Evolutionary conservation across 2,329 filamentous ascomycete species (phyloP).

Genomic region (Dothistroma septosporum): DNA sequence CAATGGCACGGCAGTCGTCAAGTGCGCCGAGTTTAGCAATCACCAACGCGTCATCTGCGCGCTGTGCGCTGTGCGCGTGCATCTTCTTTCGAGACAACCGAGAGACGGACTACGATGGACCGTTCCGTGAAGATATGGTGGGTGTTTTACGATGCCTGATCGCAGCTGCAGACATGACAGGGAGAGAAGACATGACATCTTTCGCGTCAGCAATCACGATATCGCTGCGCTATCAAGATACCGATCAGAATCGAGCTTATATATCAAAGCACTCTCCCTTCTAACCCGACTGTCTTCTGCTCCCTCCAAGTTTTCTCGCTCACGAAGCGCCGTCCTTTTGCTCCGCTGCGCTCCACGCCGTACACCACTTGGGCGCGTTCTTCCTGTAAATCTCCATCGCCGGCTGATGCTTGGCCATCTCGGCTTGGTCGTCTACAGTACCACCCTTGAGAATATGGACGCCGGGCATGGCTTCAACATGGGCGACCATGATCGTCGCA

Average conservation of each 20-base stretch:
- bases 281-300: background rate
- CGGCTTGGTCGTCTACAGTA: conserved; percentile 30
- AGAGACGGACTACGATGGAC: background rate
- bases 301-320: background rate
- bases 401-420: conserved; percentile 24
- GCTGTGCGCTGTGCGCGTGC: background rate
- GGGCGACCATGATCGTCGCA: conserved; percentile 28
- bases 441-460: conserved; percentile 32
- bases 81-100: background rate
- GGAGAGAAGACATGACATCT: background rate
- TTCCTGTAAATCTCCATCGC: conserved; percentile 32
- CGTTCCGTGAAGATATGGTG: background rate
- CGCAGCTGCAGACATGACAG: background rate
- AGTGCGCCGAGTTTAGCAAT: no score
- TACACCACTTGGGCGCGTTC: conserved; percentile 30
- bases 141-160: background rate
- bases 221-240: background rate
- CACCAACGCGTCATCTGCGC: background rate
- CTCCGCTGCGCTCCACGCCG: conserved; percentile 20
- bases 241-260: background rate
- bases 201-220: background rate
- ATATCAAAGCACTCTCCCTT: background rate
- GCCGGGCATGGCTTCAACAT: conserved; percentile 25
- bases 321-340: conserved; percentile 23
- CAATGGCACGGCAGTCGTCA: no score